A percentile compares a stretch with the other conserved stretches of the same genome.
These are phyloP conservation scores for Tolypocladium capitatum DNA, from an alignment of 2,329 filamentous ascomycete genomes.

Conservation along the genomic window DNA sequence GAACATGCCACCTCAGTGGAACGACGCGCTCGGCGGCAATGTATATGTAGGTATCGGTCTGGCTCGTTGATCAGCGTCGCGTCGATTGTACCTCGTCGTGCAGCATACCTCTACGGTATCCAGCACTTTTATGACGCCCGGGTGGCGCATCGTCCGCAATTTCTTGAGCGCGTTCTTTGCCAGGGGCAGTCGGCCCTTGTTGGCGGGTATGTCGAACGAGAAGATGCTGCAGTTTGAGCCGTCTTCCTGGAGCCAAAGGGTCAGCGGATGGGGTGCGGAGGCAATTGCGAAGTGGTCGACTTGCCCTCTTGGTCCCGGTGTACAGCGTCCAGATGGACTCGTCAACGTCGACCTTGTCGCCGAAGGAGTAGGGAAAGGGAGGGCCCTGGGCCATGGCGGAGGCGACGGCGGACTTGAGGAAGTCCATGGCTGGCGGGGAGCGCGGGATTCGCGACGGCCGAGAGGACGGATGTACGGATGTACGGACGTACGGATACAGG, in stretches of 20 bases:
- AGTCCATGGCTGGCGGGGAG: conserved; percentile 56
- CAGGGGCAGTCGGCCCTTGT: conserved; percentile 69
- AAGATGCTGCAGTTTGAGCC: conserved; percentile 92
- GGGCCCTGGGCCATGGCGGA: conserved; percentile 93
- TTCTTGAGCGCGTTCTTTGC: conserved; percentile 93
- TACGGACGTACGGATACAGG: not conserved
- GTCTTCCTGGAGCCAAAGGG: conserved; percentile 54
- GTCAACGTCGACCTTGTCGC: conserved; percentile 82
- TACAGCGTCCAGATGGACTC: conserved; percentile 94
- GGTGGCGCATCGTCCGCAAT: conserved; percentile 81
- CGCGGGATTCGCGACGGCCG: not conserved
- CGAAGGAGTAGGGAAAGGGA: conserved; percentile 83
- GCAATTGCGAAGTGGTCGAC: conserved; percentile 8
- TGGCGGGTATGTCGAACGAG: conserved; percentile 76
- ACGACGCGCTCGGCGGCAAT: conserved; percentile 86
- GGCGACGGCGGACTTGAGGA: conserved; percentile 92
- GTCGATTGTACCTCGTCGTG: not conserved
- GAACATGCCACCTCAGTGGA: conserved; percentile 81
- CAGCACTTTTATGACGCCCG: conserved; percentile 84
- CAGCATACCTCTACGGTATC: conserved; percentile 76
- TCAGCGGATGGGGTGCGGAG: not conserved
- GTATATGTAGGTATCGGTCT: conserved; percentile 92
- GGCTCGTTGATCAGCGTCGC: conserved; percentile 10
- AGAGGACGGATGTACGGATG: not conserved
- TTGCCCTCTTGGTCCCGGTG: conserved; percentile 82